These are phyloP conservation scores for Calocybe gangraenosa DNA, from an alignment of 768 basidiomycete genomes.

Conservation along the genomic window DNA sequence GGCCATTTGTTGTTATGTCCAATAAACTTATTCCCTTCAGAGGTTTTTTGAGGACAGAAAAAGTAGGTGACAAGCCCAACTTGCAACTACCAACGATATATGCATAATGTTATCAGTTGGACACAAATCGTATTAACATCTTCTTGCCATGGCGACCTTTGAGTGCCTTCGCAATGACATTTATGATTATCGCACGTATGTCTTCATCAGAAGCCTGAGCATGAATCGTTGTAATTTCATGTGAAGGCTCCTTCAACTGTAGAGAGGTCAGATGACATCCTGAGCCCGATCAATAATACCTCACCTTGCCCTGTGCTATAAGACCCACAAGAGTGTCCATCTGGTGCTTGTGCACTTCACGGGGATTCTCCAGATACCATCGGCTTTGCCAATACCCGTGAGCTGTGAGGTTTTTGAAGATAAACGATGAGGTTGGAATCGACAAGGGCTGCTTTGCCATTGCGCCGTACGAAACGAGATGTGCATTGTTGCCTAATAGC, in stretches of 20 bases:
- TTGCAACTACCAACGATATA: too few relatives aligned
- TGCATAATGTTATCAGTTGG: constrained; percentile 3
- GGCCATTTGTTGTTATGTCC: background rate
- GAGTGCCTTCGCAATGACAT: constrained; percentile 37
- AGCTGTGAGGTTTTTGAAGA: constrained; percentile 77
- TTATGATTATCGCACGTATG: constrained; percentile 42
- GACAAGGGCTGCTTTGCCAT: constrained; percentile 84
- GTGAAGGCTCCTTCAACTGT: constrained; percentile 64
- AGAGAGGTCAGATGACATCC: background rate
- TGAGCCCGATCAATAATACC: constrained; percentile 6
- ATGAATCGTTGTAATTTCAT: constrained; percentile 60
- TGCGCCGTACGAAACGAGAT: constrained; percentile 84
- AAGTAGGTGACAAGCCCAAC: constrained; percentile 41
- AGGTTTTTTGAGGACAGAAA: constrained; percentile 87
- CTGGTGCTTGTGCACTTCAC: constrained; percentile 45
- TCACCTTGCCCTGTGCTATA: constrained; percentile 51
- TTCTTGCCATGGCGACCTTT: constrained; percentile 38
- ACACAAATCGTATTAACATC: constrained; percentile 35
- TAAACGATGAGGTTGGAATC: constrained; percentile 73
- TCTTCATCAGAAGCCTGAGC: constrained; percentile 31
- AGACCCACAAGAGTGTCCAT: constrained; percentile 49
- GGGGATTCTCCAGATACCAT: constrained; percentile 56
- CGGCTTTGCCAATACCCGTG: constrained; percentile 78
- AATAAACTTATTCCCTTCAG: constrained; percentile 30
- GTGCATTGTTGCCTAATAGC: constrained; percentile 61